Base-by-base conservation (phyloP, 495 filamentous ascomycete species). In the Alectoria sarmentosa region DNA sequence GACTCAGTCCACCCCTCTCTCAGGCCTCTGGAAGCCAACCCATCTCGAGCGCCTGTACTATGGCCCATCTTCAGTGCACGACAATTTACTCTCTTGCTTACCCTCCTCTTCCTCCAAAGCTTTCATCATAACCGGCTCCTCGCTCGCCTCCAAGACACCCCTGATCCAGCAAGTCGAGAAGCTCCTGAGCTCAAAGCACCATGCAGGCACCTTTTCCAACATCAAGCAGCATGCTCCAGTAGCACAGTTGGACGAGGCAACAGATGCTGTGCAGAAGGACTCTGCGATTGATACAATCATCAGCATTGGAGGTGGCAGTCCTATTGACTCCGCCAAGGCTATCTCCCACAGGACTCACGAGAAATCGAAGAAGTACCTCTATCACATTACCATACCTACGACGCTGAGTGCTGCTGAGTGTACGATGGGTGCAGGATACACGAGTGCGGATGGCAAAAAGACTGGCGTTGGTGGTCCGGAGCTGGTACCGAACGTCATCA, bases 111-210 rank as follows among this genome's bases (percentile, higher is more conserved):
- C 57, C 15, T 80, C 78, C 58, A 80, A 79, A 71, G 80, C 77
- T 15, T 82, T 81, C 69, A 78, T 82, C 65, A 75, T 82, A 54
- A 82, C 80, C 26, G 78, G 79, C 44, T 68, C 63, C 26, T 81
- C 80, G 2, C 73, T 82, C 19, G 76, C 77, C 15, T 69, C 54
- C 36, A 82, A 79, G 65, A 82, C 80, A 9, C 60, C 71, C 0
- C 72, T 82, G 23, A 72, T 82, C 58, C 70, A 73, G 57, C 69
- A 79, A 62, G 73, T 82, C 46, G 78, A 82, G 70, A 36, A 69
- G 14, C 70, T 81, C 26, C 72, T 82, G 10, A 69, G 71, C 14
- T 30, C 67, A 23, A 64, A 69, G 37, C 73, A 75, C 61, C 78
- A 80, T 65, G 78, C 76, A 7, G 79, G 77, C 41, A 82, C 80